Evolutionary conservation across 371 early-diverging fungal species (phyloP), one percentile per base, ranked within the genome.

Genomic region (Saksenaea vasiformis): DNA sequence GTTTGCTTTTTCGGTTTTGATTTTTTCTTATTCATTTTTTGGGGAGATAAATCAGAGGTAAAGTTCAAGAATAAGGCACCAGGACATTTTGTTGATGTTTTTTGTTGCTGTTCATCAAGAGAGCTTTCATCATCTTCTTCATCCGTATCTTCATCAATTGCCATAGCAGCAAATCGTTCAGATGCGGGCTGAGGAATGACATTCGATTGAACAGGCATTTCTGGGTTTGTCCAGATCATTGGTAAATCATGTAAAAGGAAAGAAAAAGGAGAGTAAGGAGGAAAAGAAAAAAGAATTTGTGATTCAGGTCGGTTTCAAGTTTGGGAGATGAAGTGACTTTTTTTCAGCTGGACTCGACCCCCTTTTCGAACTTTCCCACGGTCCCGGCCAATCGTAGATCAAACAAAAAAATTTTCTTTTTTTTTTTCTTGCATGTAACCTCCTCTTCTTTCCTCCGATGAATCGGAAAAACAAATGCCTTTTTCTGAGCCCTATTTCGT

Each of bases 1-100:
- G 82, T 74, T 58, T 80, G 79, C 43, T 80, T 79, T 71, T 83
- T 85, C 59, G 74, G 70, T 11, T 73, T 71, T 24, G 66, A 51
- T 28, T 76, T 72, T 62, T 74, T 75, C 60, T 72, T 74, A 17
- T 41, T 62, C 53, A 60, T 53, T 17, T 41, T 44, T 26, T 62
- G 70, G 47, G 66, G 70, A 66, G 65, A 68, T 65, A 43, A 66
- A 65, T 62, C 75, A 58, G 70, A 69, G 60, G 66, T 57, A 44
- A 69, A 66, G 19, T 69, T 62, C 24, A 61, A 53, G 15, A 66
- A 73, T 58, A 69, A 36, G 8, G 64, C 69, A 28, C 44, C 31
- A 59, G 59, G 34, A 44, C 39, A 38, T 54, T 69, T 47, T 10
- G n/a, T 47, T 9, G 39, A 39, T 10, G 17, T 13, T 24, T 17